Evolutionary conservation across 2,329 filamentous ascomycete species (phyloP).

Genomic region (Coleophoma eucalyptorum): DNA sequence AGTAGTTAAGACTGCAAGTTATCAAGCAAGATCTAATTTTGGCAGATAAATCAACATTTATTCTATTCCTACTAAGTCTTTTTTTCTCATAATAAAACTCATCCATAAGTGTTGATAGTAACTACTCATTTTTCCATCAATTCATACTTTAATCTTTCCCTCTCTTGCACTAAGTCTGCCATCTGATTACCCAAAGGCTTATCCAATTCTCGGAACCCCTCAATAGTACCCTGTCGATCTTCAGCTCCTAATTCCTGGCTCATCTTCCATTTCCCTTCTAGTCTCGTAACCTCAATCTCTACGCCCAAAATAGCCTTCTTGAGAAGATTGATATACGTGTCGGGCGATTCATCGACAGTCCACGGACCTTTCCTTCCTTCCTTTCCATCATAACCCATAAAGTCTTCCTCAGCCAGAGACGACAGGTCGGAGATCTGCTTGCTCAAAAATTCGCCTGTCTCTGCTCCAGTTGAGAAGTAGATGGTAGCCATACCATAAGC

Average conservation of each 20-base stretch:
- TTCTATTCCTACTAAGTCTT: too few species aligned
- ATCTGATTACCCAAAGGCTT: constrained; percentile 32
- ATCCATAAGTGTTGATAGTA: too few species aligned
- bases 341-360: constrained; percentile 54
- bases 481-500: constrained; percentile 55
- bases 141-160: constrained; percentile 4
- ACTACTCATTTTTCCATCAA: neutral
- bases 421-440: constrained; percentile 51
- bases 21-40: too few species aligned
- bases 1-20: too few species aligned
- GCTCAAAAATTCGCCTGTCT: constrained; percentile 43
- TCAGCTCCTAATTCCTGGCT: constrained; percentile 53
- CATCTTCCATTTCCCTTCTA: constrained; percentile 65
- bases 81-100: too few species aligned
- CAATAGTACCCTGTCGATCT: constrained; percentile 52
- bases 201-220: constrained; percentile 46
- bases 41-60: too few species aligned
- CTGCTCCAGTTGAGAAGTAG: constrained; percentile 38
- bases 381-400: constrained; percentile 50
- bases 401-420: constrained; percentile 41
- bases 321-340: constrained; percentile 50
- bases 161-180: constrained; percentile 29
- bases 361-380: constrained; percentile 38
- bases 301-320: constrained; percentile 58
- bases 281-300: constrained; percentile 49